A percentile compares a stretch with the other conserved stretches of the same genome.
Evolutionary conservation across 2,329 filamentous ascomycete species (phyloP).

Genomic region (Westerdykella sp.): DNA sequence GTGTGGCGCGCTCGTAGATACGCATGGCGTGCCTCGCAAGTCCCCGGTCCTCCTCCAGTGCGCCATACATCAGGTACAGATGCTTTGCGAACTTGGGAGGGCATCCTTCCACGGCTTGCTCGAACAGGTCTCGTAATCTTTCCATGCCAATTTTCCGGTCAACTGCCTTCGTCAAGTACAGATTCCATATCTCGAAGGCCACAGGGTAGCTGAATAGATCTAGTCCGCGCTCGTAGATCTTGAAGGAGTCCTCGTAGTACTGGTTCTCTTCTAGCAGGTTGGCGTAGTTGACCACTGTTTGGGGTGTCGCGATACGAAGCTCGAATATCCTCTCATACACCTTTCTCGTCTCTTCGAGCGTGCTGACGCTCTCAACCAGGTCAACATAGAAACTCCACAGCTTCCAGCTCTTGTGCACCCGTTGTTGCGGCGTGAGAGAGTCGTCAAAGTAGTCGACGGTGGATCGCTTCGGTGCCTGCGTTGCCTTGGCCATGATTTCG

Average conservation of each 20-base stretch:
- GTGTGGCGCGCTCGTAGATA: slow-evolving; percentile 94
- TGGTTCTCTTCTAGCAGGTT: slow-evolving; percentile 90
- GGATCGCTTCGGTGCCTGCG: slow-evolving; percentile 94
- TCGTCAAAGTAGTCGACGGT: slow-evolving; percentile 99
- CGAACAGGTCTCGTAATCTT: slow-evolving; percentile 86
- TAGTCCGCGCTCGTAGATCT: slow-evolving; percentile 88
- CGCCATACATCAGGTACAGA: slow-evolving; percentile 96
- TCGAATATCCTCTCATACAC: slow-evolving; percentile 98
- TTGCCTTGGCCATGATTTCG: slow-evolving; percentile 93
- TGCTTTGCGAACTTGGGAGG: slow-evolving; percentile 94
- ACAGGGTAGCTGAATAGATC: slow-evolving; percentile 99
- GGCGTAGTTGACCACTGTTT: slow-evolving; percentile 97
- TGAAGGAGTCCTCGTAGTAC: slow-evolving; percentile 97
- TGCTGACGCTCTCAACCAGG: slow-evolving; percentile 88
- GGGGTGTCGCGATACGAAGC: slow-evolving; percentile 91
- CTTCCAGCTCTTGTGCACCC: slow-evolving; percentile 99
- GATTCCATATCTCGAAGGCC: slow-evolving; percentile 96
- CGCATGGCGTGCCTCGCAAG: slow-evolving; percentile 96
- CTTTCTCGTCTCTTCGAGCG: slow-evolving; percentile 83
- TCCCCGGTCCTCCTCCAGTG: slow-evolving; percentile 90
- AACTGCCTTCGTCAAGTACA: slow-evolving; percentile 95
- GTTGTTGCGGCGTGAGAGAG: slow-evolving; percentile 83
- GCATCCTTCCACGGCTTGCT: slow-evolving; percentile 91
- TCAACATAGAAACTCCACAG: slow-evolving; percentile 99
- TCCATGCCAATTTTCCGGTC: slow-evolving; percentile 96